Conservation (phyloP, 1,139 yeast genomes). For the Taiozyma sp. region DNA sequence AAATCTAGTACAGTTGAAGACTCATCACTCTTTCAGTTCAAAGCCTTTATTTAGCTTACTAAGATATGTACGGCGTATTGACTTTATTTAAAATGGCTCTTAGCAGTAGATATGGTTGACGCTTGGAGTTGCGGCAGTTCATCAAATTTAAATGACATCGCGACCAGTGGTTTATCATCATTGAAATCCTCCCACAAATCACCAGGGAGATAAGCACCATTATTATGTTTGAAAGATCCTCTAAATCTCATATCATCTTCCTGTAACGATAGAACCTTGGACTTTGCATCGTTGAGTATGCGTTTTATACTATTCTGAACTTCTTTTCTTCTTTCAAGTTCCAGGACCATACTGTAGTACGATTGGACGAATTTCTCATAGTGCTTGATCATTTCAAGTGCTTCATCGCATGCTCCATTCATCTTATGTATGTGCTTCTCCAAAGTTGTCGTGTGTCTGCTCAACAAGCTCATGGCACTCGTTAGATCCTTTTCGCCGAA, state of each 20-base stretch:
- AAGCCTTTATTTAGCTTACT: neutral
- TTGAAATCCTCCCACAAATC: slow-evolving; percentile 45
- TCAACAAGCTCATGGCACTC: slow-evolving; percentile 23
- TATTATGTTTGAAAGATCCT: slow-evolving; percentile 34
- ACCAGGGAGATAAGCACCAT: slow-evolving; percentile 50
- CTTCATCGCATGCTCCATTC: slow-evolving; percentile 26
- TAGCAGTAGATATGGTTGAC: neutral
- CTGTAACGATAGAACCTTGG: slow-evolving; percentile 31
- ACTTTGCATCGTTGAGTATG: slow-evolving; percentile 36
- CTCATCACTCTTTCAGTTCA: neutral
- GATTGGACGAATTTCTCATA: slow-evolving; percentile 44
- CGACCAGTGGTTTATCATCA: slow-evolving; percentile 24
- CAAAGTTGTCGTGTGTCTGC: slow-evolving; percentile 24
- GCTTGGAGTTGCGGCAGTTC: slow-evolving; percentile 11
- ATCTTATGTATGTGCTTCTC: slow-evolving; percentile 20
- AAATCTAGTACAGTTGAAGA: neutral
- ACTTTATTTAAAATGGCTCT: neutral
- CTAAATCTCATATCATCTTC: slow-evolving; percentile 38
- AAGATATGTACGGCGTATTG: neutral
- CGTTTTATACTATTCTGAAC: slow-evolving; percentile 35
- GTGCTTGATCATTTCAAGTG: slow-evolving; percentile 37
- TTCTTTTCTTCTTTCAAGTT: slow-evolving; percentile 42
- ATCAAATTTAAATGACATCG: slow-evolving; percentile 11
- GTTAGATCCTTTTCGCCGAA: slow-evolving; percentile 21
- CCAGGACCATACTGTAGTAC: slow-evolving; percentile 45